phyloP scores from a whole-genome alignment of 1,284 basidiomycete species.

The Kwoniella shivajii region DNA sequence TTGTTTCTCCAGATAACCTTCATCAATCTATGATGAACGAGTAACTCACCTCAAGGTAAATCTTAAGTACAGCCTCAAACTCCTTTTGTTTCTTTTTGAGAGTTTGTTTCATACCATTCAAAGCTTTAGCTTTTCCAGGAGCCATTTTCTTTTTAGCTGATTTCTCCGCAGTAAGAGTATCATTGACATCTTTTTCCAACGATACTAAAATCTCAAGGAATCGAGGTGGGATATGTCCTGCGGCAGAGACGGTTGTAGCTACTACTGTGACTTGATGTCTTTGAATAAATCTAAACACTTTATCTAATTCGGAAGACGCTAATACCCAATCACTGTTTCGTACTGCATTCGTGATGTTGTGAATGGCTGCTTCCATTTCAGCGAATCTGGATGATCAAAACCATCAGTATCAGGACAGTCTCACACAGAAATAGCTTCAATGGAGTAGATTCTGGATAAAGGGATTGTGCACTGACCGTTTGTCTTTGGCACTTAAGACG shows the following conservation, averaged over 20 bases:
- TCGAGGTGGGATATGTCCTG: slow-evolving; percentile 84
- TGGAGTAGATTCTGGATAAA: not conserved
- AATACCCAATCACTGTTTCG: slow-evolving; percentile 93
- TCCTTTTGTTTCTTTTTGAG: slow-evolving; percentile 90
- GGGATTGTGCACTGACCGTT: slow-evolving; percentile 51
- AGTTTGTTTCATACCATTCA: slow-evolving; percentile 97
- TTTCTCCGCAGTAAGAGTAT: slow-evolving; percentile 81
- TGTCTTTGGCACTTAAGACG: slow-evolving; percentile 55
- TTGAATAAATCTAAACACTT: slow-evolving; percentile 84
- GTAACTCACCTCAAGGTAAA: slow-evolving; percentile 77
- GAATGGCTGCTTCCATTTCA: slow-evolving; percentile 66
- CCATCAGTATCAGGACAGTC: not conserved
- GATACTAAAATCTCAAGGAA: slow-evolving; percentile 77
- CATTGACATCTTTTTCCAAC: slow-evolving; percentile 76
- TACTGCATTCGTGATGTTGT: slow-evolving; percentile 88
- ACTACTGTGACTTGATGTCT: slow-evolving; percentile 68
- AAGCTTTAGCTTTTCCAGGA: slow-evolving; percentile 86
- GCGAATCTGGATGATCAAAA: slow-evolving; percentile 43
- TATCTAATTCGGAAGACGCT: slow-evolving; percentile 94
- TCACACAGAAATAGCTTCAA: not conserved
- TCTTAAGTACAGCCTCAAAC: slow-evolving; percentile 77
- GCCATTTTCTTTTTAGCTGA: slow-evolving; percentile 93
- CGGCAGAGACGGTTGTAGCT: slow-evolving; percentile 60
- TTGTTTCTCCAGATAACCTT: not conserved
- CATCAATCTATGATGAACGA: slow-evolving; percentile 60